Percentiles rank a stretch among this genome's conserved stretches.
These are phyloP conservation scores for Phyllosticta capitalensis DNA, from an alignment of 2,329 filamentous ascomycete species.

Conservation along the genomic window DNA sequence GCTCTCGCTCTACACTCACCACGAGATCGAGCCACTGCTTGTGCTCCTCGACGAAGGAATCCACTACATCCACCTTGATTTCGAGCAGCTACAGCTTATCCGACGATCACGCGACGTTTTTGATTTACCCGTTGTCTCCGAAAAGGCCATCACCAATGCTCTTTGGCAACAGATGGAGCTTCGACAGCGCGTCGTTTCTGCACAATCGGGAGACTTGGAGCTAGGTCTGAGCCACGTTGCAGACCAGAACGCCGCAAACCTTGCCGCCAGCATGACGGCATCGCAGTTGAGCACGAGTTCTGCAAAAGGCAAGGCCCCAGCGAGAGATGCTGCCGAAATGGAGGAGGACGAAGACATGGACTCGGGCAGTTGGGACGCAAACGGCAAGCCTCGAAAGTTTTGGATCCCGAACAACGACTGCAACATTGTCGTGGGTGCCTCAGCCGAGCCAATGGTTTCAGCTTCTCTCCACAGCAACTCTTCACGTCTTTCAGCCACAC, in stretches of 20 bases:
- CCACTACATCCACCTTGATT: constrained; percentile 50
- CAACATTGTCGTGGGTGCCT: constrained; percentile 47
- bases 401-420: constrained; percentile 48
- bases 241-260: constrained; percentile 15
- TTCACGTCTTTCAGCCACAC: constrained; percentile 37
- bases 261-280: not conserved
- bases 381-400: constrained; percentile 46
- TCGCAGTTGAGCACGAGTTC: not conserved
- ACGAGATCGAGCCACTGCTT: constrained; percentile 46
- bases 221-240: constrained; percentile 40
- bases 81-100: constrained; percentile 49
- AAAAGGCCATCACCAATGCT: constrained; percentile 46
- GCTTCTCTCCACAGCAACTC: constrained; percentile 35
- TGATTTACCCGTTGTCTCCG: constrained; percentile 45
- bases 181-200: constrained; percentile 45
- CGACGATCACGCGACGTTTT: constrained; percentile 42
- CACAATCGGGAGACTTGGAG: constrained; percentile 42
- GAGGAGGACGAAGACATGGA: constrained; percentile 28
- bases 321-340: constrained; percentile 10
- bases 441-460: constrained; percentile 43
- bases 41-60: constrained; percentile 50
- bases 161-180: constrained; percentile 50
- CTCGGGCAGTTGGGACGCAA: constrained; percentile 45
- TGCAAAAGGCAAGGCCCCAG: constrained; percentile 37
- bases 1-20: constrained; percentile 43